A percentile compares a stretch with the other conserved stretches of the same genome.
Conservation (phyloP, 116 monocot species). For the Papilionanthe hybrid region DNA sequence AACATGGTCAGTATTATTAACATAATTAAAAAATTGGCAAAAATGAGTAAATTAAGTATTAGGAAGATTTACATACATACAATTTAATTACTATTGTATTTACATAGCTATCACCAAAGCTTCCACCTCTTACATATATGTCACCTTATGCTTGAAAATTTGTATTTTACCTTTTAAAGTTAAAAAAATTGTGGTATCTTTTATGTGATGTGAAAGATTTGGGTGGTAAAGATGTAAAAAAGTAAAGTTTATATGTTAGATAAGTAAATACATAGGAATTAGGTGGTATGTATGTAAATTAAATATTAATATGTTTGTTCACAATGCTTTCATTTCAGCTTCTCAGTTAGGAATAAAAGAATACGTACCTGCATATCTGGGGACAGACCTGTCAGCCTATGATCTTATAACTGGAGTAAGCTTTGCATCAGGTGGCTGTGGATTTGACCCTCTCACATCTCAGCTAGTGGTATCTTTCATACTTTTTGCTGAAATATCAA, state of each 20-base stretch:
- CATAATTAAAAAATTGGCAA: not conserved
- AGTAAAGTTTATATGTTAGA: too few relatives aligned
- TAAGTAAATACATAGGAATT: too few relatives aligned
- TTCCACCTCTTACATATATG: too few relatives aligned
- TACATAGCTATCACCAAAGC: too few relatives aligned
- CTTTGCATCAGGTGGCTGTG: conserved; percentile 54
- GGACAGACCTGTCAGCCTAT: conserved; percentile 26
- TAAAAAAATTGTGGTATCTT: too few relatives aligned
- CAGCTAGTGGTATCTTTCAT: conserved; percentile 23
- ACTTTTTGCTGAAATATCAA: not conserved
- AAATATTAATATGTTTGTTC: not conserved
- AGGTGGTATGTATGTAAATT: too few relatives aligned
- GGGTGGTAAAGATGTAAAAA: too few relatives aligned
- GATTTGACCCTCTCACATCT: conserved; percentile 45
- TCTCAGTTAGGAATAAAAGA: conserved; percentile 33
- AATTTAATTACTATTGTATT: too few relatives aligned
- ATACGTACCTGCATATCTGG: conserved; percentile 43
- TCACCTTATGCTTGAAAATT: too few relatives aligned
- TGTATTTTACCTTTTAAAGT: too few relatives aligned
- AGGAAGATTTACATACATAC: too few relatives aligned
- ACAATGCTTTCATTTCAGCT: conserved; percentile 7
- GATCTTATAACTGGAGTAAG: conserved; percentile 60
- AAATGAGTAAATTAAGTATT: not conserved
- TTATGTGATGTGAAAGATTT: too few relatives aligned
- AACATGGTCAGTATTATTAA: not conserved